Evolutionary conservation across 768 basidiomycete genomes (phyloP).

Genomic region (Strobilomyces echinocephalus): DNA sequence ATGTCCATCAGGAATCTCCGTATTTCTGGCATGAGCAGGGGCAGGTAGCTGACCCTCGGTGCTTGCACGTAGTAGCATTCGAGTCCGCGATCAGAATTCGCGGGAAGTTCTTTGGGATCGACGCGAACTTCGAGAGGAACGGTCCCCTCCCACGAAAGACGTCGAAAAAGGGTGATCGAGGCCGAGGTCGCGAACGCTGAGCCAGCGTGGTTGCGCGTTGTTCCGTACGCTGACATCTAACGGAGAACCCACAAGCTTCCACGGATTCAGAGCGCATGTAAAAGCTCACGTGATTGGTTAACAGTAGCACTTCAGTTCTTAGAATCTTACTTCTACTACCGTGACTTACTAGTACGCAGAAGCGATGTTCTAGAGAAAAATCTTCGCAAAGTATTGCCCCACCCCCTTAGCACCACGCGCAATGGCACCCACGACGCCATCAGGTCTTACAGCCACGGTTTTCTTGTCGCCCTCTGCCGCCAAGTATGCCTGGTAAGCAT

Average conservation of each 20-base stretch:
- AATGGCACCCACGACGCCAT: conserved; percentile 39
- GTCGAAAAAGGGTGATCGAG: conserved; percentile 78
- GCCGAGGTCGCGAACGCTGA: conserved; percentile 49
- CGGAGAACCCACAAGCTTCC: not conserved
- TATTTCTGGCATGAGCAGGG: conserved; percentile 85
- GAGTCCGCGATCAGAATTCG: conserved; percentile 82
- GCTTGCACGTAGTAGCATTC: conserved; percentile 91
- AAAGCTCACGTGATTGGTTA: conserved; percentile 11
- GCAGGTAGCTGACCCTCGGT: conserved; percentile 89
- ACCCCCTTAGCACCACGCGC: conserved; percentile 18
- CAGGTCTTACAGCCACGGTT: conserved; percentile 40
- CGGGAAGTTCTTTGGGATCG: conserved; percentile 83
- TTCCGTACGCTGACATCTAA: conserved; percentile 50
- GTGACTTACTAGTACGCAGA: not conserved
- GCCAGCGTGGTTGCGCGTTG: conserved; percentile 44
- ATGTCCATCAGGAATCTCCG: conserved; percentile 86
- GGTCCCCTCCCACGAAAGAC: conserved; percentile 87
- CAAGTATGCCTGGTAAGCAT: conserved; percentile 39
- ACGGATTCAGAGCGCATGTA: not conserved
- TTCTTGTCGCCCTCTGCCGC: conserved; percentile 25
- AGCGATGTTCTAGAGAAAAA: conserved; percentile 2
- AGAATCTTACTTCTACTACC: too few species aligned
- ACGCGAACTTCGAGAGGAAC: conserved; percentile 87
- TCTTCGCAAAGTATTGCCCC: not conserved
- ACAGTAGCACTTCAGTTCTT: not conserved